Base-by-base conservation (phyloP, 1,284 basidiomycete species). In the Rhodotorula sp. region DNA sequence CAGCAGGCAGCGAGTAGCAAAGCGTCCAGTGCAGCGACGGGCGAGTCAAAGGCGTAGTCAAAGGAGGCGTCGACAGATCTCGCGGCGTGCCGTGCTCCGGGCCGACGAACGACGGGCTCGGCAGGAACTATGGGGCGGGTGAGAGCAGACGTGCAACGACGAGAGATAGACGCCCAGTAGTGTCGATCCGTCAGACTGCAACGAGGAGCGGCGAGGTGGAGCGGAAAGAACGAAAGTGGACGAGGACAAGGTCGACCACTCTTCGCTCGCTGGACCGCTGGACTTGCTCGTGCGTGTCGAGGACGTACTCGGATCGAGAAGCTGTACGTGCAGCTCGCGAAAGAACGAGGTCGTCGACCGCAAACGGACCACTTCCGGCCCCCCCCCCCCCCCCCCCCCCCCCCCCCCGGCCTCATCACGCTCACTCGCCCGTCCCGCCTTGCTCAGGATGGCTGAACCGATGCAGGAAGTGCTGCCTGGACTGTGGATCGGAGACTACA, bases 401-500 rank as follows among this genome's bases (percentile, higher is more conserved):
- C n/a, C n/a, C n/a, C n/a, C n/a, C n/a, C n/a, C n/a, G n/a, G 19
- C 54, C 17, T 32, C 29, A 2, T 17, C 51, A 27, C 24, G 51
- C 51, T 29, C 51, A 17, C 51, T 53, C 51, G 29, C 27, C 17
- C 29, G 29, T 17, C 51, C 29, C n/a, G 49, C 27, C 11, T 15
- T 19, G 51, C 51, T 29, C 13, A 30, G 29, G n/a, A n/a, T 53
- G 29, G 20, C 30, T 44, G 56, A 47, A 46, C 29, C 54, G 32
- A 62, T 76, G 70, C 73, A 76, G 39, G 62, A 74, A 29, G 74
- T 78, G 36, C 66, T 77, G 13, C 59, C 67, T 17, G 63, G 70
- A 11, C 62, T 78, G n/a, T 78, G 71, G 73, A 77, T 78, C 27
- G 75, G 76, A 48, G 76, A 76, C 58, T 76, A 72, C 56, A 46